A percentile compares a stretch with the other conserved stretches of the same genome.
Evolutionary conservation across 176 grass and related monocot genomes (phyloP).

Genomic region (Oryza glumipatula): DNA sequence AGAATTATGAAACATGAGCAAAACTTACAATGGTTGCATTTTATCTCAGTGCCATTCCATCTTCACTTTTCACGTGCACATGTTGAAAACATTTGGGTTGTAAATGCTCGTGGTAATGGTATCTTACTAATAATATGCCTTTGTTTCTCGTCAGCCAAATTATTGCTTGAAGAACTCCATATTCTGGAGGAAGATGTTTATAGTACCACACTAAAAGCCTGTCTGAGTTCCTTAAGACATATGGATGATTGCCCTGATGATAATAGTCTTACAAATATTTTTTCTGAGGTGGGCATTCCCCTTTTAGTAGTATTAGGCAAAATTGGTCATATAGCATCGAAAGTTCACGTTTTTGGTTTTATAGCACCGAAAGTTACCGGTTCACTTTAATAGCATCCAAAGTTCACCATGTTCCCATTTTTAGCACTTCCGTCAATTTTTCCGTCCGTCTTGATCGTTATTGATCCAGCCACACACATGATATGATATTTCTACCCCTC

Average conservation of each 20-base stretch:
- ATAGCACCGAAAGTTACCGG: no score
- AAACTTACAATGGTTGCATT: background rate
- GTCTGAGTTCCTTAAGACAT: slow-evolving; percentile 20
- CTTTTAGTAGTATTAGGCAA: background rate
- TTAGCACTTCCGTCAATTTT: no score
- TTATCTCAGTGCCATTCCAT: background rate
- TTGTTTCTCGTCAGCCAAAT: slow-evolving; percentile 37
- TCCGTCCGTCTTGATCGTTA: no score
- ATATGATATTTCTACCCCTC: no score
- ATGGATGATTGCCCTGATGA: slow-evolving; percentile 16
- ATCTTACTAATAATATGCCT: background rate
- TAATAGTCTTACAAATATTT: slow-evolving; percentile 5
- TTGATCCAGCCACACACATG: no score
- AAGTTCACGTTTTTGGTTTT: no score
- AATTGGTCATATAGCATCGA: no score
- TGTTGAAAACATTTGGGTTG: background rate
- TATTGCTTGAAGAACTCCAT: slow-evolving; percentile 49
- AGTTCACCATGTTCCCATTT: no score
- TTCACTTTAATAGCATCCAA: no score
- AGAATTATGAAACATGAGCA: background rate
- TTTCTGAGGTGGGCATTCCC: slow-evolving; percentile 28
- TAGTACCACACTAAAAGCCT: slow-evolving; percentile 30
- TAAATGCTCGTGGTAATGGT: background rate
- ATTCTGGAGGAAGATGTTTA: slow-evolving; percentile 44
- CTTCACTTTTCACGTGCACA: background rate